Conservation (phyloP, 768 basidiomycete genomes). For the Boletus reticuloceps region DNA sequence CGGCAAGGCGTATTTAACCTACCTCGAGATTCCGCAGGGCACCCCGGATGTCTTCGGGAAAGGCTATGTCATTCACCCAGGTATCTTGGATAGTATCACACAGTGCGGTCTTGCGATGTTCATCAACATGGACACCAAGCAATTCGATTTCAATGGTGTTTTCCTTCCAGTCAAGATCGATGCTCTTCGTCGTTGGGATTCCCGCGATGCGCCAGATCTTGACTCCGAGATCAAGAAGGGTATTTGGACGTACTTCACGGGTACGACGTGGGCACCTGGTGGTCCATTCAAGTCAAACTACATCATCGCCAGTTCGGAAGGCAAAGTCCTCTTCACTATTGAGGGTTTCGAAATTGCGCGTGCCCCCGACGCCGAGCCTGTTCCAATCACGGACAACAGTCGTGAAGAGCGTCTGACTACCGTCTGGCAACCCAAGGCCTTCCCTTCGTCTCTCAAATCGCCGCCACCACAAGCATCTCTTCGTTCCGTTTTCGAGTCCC, state of each 20-base stretch:
- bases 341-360: constrained; percentile 33
- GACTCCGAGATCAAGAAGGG: constrained; percentile 29
- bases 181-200: constrained; percentile 30
- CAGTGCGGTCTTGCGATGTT: constrained; percentile 32
- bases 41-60: constrained; percentile 29
- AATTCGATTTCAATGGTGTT: constrained; percentile 31
- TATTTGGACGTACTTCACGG: constrained; percentile 30
- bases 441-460: constrained; percentile 19
- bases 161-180: constrained; percentile 33
- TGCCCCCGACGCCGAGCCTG: constrained; percentile 28
- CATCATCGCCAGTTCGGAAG: constrained; percentile 28
- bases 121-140: constrained; percentile 29
- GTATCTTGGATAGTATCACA: constrained; percentile 33
- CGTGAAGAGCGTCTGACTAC: constrained; percentile 31
- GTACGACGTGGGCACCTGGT: constrained; percentile 20
- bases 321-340: constrained; percentile 32
- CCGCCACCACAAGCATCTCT: constrained; percentile 4
- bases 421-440: constrained; percentile 30
- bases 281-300: constrained; percentile 27
- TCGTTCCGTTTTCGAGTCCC: constrained; percentile 14
- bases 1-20: constrained; percentile 27
- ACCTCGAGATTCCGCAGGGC: constrained; percentile 18
- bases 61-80: constrained; percentile 33
- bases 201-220: constrained; percentile 19
- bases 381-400: constrained; percentile 23